A percentile compares a stretch with the other conserved stretches of the same genome.
Conservation (phyloP, 768 basidiomycete genomes). For the Hericium rajendrae region DNA sequence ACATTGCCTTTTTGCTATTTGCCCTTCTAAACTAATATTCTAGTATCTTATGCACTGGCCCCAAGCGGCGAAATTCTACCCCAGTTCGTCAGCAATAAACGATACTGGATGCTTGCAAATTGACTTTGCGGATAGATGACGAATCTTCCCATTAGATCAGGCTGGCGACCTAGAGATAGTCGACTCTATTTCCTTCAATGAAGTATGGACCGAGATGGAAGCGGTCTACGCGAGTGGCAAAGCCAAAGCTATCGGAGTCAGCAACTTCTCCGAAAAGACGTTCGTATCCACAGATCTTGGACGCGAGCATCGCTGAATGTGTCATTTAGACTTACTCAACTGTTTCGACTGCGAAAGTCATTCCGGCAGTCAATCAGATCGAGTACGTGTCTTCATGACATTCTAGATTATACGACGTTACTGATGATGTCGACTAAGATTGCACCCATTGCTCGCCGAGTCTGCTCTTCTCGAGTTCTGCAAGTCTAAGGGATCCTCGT, state of each 20-base stretch:
- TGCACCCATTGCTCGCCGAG: constrained; percentile 72
- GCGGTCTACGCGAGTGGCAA: constrained; percentile 35
- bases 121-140: neutral
- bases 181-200: neutral
- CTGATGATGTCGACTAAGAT: neutral
- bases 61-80: neutral
- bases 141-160: neutral
- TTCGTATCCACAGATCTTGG: neutral
- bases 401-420: neutral
- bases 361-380: constrained; percentile 56
- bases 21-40: neutral
- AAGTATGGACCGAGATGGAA: neutral
- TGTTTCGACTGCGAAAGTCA: constrained; percentile 55
- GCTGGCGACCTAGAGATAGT: neutral
- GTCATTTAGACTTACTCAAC: constrained; percentile 18
- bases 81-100: neutral
- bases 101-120: neutral
- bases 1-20: too few relatives aligned
- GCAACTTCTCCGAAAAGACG: constrained; percentile 62
- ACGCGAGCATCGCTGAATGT: too few relatives aligned
- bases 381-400: constrained; percentile 23
- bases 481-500: constrained; percentile 57
- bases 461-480: constrained; percentile 56
- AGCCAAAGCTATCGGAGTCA: constrained; percentile 58
- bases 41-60: neutral